Base-by-base conservation (phyloP, 345 rosid species). In the Eutrema heterophyllum region DNA sequence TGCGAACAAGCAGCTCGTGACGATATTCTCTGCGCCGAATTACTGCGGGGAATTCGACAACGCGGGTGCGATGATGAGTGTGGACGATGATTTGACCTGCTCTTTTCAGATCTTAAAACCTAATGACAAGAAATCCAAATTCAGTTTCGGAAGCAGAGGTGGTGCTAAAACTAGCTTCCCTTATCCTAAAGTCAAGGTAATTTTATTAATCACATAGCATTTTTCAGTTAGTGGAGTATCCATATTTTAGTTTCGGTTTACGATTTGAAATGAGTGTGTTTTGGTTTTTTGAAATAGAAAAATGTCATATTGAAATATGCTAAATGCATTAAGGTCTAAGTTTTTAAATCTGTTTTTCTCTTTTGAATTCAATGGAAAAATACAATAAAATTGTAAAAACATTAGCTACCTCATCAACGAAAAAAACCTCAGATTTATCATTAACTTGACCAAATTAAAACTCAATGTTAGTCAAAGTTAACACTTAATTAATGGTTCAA, bases 31-130 rank as follows among this genome's bases (percentile, higher is more conserved):
- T 1, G 98, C 95, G 0, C 96, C 95, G 11, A 92, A 90, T 74
- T 92, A 90, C 79, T 87, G 95, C 6, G 95, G 95, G 16, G 91
- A 92, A 75, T 90, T 86, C 63, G 95, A 92, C 57, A 92, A 92
- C 81, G 91, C 90, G 18, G 98, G 95, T 79, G 98, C 95, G 24
- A 83, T 90, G 95, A 87, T 92, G 98, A 85, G 86, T 10, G 90
- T 90, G 55, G 88, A 85, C 32, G 89, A 87, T 39, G 81, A 83
- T 0, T 78, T 93, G 51, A 76, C 83, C 77, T 93, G 98, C 60
- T 87, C 97, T 58, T 93, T 93, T 72, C 96, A 93, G 79, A 86
- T 88, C 83, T 74, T 90, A 38, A 90, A 86, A 79, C 90, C 95
- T 70, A 81, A 70, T 7, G 88, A 84, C 13, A 88, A 85, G 80